These are phyloP conservation scores for Penicillium crystallinum DNA, from an alignment of 495 filamentous ascomycete species.

Conservation along the genomic window DNA sequence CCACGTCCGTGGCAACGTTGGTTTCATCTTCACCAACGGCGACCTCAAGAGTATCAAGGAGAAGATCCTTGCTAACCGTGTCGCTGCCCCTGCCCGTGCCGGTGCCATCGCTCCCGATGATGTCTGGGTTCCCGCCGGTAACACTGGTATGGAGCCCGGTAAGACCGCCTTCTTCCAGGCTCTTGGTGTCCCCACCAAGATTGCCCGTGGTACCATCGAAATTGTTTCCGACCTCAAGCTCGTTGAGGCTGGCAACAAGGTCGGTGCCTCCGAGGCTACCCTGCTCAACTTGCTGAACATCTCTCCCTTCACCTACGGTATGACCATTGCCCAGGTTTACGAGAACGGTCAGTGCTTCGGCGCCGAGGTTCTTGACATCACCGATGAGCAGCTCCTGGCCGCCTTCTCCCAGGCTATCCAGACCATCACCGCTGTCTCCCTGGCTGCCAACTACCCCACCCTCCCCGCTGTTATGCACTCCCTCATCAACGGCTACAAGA, in stretches of 20 bases:
- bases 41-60: slow-evolving; percentile 88
- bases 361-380: slow-evolving; percentile 80
- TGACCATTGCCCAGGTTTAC: slow-evolving; percentile 94
- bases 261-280: slow-evolving; percentile 97
- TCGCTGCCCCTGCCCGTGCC: slow-evolving; percentile 93
- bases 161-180: slow-evolving; percentile 99
- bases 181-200: slow-evolving; percentile 99
- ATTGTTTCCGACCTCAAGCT: slow-evolving; percentile 98
- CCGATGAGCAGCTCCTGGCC: slow-evolving; percentile 85
- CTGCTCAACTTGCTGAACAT: slow-evolving; percentile 99
- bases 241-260: slow-evolving; percentile 85
- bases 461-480: slow-evolving; percentile 96
- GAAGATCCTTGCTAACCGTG: slow-evolving; percentile 93
- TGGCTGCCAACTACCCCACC: slow-evolving; percentile 91
- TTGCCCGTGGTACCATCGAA: slow-evolving; percentile 99
- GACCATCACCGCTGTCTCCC: slow-evolving; percentile 84
- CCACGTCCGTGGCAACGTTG: slow-evolving; percentile 94
- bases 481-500: slow-evolving; percentile 96
- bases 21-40: slow-evolving; percentile 98
- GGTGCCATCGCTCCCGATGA: slow-evolving; percentile 90
- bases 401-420: slow-evolving; percentile 74
- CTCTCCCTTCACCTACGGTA: slow-evolving; percentile 99
- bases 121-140: slow-evolving; percentile 89
- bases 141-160: slow-evolving; percentile 99
- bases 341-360: slow-evolving; percentile 89